Percentiles rank a stretch among this genome's conserved stretches.
Conservation (phyloP, 768 basidiomycete species). For the Tricholoma bakamatsutake region DNA sequence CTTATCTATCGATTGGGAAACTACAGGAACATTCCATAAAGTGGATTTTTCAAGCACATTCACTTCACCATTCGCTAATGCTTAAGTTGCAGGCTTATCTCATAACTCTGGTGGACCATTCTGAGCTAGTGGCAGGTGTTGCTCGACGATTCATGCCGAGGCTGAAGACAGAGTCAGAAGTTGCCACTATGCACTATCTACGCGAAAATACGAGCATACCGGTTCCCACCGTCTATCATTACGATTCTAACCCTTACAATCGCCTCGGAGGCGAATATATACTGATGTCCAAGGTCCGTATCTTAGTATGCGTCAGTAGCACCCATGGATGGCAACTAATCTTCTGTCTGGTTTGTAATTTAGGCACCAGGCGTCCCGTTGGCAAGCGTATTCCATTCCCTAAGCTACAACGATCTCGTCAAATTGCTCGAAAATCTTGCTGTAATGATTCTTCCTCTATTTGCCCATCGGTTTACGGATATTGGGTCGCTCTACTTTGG, state of each 20-base stretch:
- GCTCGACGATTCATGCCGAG: constrained; percentile 84
- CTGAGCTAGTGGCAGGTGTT: constrained; percentile 70
- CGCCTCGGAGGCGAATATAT: constrained; percentile 82
- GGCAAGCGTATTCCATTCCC: constrained; percentile 61
- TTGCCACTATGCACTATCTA: constrained; percentile 79
- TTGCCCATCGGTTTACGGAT: constrained; percentile 67
- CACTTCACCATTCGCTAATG: constrained; percentile 1
- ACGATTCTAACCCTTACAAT: constrained; percentile 82
- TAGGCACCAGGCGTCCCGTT: constrained; percentile 70
- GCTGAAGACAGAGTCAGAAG: constrained; percentile 83
- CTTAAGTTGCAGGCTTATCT: constrained; percentile 58
- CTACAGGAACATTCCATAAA: constrained; percentile 80
- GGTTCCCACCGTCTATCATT: constrained; percentile 69
- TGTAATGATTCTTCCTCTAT: constrained; percentile 61
- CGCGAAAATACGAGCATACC: constrained; percentile 66
- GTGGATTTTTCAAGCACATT: constrained; percentile 21
- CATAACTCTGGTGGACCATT: constrained; percentile 54
- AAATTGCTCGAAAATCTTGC: constrained; percentile 66
- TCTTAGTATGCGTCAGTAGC: background rate
- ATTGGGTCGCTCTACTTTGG: constrained; percentile 73
- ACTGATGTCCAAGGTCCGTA: constrained; percentile 75
- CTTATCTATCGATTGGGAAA: constrained; percentile 1
- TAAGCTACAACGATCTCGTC: constrained; percentile 60
- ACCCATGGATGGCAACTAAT: constrained; percentile 4
- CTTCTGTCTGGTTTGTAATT: constrained; percentile 3